phyloP scores from a whole-genome alignment of 1,284 basidiomycete species.

The Papiliotrema laurentii region DNA sequence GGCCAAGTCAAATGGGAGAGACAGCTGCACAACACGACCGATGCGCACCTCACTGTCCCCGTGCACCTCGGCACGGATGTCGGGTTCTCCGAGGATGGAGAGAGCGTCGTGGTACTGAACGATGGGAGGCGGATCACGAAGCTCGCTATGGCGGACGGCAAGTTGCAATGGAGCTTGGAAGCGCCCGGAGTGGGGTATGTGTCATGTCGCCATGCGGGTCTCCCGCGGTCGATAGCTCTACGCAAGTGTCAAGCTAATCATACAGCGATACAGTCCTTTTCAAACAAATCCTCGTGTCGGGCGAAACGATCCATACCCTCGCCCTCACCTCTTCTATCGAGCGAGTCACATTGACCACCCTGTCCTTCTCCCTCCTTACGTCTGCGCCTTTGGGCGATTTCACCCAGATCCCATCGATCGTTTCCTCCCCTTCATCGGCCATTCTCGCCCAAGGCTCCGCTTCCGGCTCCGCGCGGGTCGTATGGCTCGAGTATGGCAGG shows the following conservation, averaged over 20 bases:
- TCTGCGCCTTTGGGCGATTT: slow-evolving; percentile 56
- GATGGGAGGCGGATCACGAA: slow-evolving; percentile 33
- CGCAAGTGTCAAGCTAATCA: neutral
- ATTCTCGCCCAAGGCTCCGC: slow-evolving; percentile 22
- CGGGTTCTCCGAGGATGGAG: slow-evolving; percentile 35
- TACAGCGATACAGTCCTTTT: slow-evolving; percentile 62
- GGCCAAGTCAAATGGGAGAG: slow-evolving; percentile 69
- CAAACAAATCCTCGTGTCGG: slow-evolving; percentile 58
- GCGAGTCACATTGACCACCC: slow-evolving; percentile 63
- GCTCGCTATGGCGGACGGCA: slow-evolving; percentile 27
- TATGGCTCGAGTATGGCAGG: slow-evolving; percentile 65
- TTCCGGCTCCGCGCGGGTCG: slow-evolving; percentile 49
- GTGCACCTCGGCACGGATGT: slow-evolving; percentile 52
- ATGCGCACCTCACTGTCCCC: slow-evolving; percentile 52
- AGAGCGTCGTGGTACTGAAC: slow-evolving; percentile 30
- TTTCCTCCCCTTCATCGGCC: slow-evolving; percentile 43
- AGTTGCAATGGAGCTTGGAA: slow-evolving; percentile 34
- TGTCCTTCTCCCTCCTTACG: slow-evolving; percentile 55
- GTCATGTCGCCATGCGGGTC: no score
- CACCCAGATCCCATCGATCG: slow-evolving; percentile 58
- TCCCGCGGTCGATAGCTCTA: neutral
- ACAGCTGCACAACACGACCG: slow-evolving; percentile 54
- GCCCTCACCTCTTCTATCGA: slow-evolving; percentile 62
- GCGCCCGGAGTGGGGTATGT: slow-evolving; percentile 30
- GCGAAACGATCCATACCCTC: slow-evolving; percentile 59